Conservation (phyloP, 2,329 filamentous ascomycete species). For the Aplosporella prunicola region DNA sequence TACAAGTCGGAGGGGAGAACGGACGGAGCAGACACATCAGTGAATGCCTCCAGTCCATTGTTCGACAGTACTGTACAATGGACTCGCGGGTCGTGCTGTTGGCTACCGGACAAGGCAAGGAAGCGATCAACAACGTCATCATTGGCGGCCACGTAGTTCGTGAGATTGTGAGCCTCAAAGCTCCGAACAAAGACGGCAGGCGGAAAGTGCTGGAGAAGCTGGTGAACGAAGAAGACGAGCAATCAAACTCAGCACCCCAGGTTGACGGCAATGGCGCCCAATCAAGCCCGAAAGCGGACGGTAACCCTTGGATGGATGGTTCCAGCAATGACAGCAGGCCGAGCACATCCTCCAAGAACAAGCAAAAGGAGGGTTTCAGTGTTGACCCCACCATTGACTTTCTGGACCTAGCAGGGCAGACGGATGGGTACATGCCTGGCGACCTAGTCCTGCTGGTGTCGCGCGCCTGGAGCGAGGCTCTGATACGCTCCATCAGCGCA, state of each 20-base stretch:
- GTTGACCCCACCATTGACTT: conserved; percentile 75
- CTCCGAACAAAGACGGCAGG: conserved; percentile 84
- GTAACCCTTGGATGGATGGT: conserved; percentile 63
- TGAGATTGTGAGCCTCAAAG: conserved; percentile 81
- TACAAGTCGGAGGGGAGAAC: conserved; percentile 90
- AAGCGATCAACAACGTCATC: conserved; percentile 81
- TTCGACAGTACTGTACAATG: conserved; percentile 71
- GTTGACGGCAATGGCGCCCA: background rate
- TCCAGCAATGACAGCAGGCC: conserved; percentile 36
- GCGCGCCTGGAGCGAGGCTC: conserved; percentile 79
- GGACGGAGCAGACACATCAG: conserved; percentile 85
- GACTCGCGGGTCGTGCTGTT: conserved; percentile 77
- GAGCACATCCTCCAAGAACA: conserved; percentile 20
- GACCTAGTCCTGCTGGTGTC: conserved; percentile 80
- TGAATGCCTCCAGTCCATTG: conserved; percentile 74
- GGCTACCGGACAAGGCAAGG: conserved; percentile 86
- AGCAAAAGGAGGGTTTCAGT: conserved; percentile 48
- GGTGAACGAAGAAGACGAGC: conserved; percentile 18
- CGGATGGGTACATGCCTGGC: conserved; percentile 96
- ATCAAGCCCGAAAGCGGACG: conserved; percentile 1
- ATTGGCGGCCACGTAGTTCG: conserved; percentile 86
- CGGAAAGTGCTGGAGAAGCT: conserved; percentile 76
- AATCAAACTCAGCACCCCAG: no score
- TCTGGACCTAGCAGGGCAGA: conserved; percentile 83
- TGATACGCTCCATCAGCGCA: conserved; percentile 67